A percentile compares a stretch with the other conserved stretches of the same genome.
Conservation (phyloP, 2,329 filamentous ascomycete species). For the Fusarium sp. region DNA sequence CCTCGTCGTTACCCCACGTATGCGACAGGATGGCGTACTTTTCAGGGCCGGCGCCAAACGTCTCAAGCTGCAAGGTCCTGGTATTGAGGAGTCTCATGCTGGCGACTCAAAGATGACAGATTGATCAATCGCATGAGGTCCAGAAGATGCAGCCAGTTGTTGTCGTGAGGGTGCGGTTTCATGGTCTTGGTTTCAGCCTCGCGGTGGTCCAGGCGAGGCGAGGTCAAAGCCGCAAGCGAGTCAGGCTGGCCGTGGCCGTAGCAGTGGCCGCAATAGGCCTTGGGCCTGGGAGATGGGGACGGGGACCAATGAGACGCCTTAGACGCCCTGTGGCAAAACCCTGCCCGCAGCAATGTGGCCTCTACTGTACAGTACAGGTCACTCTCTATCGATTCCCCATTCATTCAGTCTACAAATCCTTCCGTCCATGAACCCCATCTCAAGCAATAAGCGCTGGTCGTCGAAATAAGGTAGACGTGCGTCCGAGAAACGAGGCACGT, state of each 20-base stretch:
- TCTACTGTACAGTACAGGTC: neutral
- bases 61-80: constrained; percentile 42
- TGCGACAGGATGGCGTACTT: constrained; percentile 45
- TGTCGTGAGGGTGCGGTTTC: constrained; percentile 30
- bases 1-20: constrained; percentile 44
- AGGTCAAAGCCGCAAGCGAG: constrained; percentile 35
- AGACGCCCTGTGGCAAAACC: constrained; percentile 33
- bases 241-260: constrained; percentile 16
- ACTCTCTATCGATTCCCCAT: neutral
- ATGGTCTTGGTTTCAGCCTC: constrained; percentile 39
- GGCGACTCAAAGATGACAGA: constrained; percentile 7
- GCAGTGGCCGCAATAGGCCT: neutral
- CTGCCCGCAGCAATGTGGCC: constrained; percentile 13
- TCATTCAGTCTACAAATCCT: neutral
- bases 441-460: neutral
- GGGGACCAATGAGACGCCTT: constrained; percentile 33
- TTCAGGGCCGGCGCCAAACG: constrained; percentile 26
- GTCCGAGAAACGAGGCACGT: constrained; percentile 13
- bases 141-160: constrained; percentile 8
- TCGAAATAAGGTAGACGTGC: constrained; percentile 6
- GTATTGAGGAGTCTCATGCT: constrained; percentile 45
- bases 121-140: constrained; percentile 10
- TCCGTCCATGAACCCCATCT: neutral
- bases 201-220: constrained; percentile 31
- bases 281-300: constrained; percentile 18